These are phyloP conservation scores for Lactarius sanguifluus DNA, from an alignment of 768 basidiomycete genomes.

Conservation along the genomic window DNA sequence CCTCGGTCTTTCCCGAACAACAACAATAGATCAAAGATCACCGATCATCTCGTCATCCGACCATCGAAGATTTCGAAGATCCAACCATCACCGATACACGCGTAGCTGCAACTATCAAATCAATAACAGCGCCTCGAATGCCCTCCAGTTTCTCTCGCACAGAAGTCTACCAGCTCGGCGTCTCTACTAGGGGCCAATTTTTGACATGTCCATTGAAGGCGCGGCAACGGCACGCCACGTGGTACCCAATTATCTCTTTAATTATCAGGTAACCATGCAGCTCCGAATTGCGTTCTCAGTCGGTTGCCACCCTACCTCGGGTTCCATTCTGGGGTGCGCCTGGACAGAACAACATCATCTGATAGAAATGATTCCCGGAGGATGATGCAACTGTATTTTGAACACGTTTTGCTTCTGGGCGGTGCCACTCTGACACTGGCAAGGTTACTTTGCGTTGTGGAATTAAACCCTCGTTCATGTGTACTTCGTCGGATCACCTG, in stretches of 20 bases:
- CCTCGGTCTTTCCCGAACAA: neutral
- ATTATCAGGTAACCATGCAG: slow-evolving; percentile 3
- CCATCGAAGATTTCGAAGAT: slow-evolving; percentile 3
- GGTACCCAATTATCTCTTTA: neutral
- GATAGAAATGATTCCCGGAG: neutral
- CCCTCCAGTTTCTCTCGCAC: neutral
- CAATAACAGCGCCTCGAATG: neutral
- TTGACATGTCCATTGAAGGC: neutral
- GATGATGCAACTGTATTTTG: neutral
- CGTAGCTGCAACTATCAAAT: neutral
- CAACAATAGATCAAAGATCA: neutral
- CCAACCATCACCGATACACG: neutral
- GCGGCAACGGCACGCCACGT: neutral
- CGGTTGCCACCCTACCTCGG: neutral
- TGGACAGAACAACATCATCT: neutral
- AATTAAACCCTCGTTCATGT: neutral
- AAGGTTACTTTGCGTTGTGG: no score
- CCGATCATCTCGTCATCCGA: neutral
- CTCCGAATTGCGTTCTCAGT: neutral
- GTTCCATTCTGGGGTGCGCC: neutral
- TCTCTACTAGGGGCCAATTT: neutral
- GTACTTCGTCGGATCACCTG: neutral
- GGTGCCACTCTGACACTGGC: neutral
- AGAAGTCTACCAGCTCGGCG: neutral
- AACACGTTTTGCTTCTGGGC: neutral